These are phyloP conservation scores for Tuber indicum DNA, from an alignment of 495 filamentous ascomycete genomes.

Conservation along the genomic window DNA sequence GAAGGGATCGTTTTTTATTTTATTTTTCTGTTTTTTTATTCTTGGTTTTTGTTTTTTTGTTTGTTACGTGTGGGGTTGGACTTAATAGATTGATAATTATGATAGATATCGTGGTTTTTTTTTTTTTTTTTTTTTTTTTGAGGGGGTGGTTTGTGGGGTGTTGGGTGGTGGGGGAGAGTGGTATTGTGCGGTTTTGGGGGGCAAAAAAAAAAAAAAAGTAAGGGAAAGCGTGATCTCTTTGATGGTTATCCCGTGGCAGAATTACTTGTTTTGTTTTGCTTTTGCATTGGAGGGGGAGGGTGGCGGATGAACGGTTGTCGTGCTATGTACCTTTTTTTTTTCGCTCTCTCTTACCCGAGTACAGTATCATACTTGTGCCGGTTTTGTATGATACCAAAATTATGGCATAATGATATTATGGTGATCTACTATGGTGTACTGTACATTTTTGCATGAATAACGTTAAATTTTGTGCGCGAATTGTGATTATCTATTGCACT, in stretches of 20 bases:
- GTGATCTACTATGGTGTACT: background rate
- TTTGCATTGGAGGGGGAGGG: background rate
- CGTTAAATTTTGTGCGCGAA: background rate
- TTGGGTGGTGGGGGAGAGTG: background rate
- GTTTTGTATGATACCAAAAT: background rate
- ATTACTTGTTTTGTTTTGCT: background rate
- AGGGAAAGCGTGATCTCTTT: background rate
- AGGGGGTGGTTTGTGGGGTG: background rate
- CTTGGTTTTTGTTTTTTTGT: background rate
- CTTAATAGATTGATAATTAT: background rate
- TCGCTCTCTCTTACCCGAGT: background rate
- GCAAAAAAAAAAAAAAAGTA: background rate
- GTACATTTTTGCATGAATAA: background rate
- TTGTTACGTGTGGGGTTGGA: background rate
- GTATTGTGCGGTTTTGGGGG: background rate
- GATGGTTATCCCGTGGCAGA: background rate
- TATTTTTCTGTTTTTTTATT: background rate
- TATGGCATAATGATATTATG: too few species aligned
- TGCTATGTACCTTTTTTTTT: background rate
- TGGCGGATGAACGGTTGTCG: background rate
- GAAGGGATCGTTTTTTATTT: background rate
- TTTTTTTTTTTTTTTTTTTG: background rate
- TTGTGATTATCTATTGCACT: background rate
- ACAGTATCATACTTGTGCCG: background rate
- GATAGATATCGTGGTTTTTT: background rate